phyloP scores from a whole-genome alignment of 176 grass and related monocot species.

The Cenchrus fungigraminus region DNA sequence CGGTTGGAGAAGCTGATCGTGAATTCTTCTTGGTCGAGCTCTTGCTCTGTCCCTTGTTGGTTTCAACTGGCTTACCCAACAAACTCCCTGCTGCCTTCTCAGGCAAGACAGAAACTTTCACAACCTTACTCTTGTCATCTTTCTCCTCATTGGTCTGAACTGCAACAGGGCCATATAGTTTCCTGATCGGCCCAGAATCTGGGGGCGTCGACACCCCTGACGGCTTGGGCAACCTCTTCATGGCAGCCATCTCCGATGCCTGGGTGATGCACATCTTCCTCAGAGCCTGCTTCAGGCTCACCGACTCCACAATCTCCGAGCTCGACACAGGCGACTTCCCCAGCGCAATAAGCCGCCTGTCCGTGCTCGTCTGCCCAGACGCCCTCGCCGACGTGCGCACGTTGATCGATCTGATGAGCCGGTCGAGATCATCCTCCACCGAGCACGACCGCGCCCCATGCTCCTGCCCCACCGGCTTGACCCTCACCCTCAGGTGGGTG shows the following conservation, averaged over 20 bases:
- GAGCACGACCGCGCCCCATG: conserved; percentile 47
- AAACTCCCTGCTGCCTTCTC: conserved; percentile 49
- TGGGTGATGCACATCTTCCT: conserved; percentile 97
- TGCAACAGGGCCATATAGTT: conserved; percentile 58
- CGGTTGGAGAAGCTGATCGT: conserved; percentile 54
- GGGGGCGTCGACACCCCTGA: conserved; percentile 29
- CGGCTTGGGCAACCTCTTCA: conserved; percentile 75
- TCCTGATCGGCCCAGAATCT: conserved; percentile 71
- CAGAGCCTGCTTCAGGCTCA: conserved; percentile 87
- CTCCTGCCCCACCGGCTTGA: conserved; percentile 64
- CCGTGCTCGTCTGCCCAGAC: conserved; percentile 67
- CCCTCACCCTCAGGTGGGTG: conserved; percentile 64
- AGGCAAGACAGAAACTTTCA: conserved; percentile 55
- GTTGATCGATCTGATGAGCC: conserved; percentile 78
- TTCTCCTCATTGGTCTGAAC: conserved; percentile 50
- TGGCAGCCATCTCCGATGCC: conserved; percentile 95
- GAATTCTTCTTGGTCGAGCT: conserved; percentile 51
- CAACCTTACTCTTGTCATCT: conserved; percentile 48
- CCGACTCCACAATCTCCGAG: conserved; percentile 86
- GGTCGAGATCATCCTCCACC: conserved; percentile 71
- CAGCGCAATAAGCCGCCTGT: conserved; percentile 58
- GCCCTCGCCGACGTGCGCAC: conserved; percentile 56
- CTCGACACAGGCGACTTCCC: conserved; percentile 67
- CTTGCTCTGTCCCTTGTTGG: conserved; percentile 28
- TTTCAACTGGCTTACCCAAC: conserved; percentile 40